A percentile compares a stretch with the other conserved stretches of the same genome.
Conservation (phyloP, 257 asterid genomes). For the Fraxinus pennsylvanica region DNA sequence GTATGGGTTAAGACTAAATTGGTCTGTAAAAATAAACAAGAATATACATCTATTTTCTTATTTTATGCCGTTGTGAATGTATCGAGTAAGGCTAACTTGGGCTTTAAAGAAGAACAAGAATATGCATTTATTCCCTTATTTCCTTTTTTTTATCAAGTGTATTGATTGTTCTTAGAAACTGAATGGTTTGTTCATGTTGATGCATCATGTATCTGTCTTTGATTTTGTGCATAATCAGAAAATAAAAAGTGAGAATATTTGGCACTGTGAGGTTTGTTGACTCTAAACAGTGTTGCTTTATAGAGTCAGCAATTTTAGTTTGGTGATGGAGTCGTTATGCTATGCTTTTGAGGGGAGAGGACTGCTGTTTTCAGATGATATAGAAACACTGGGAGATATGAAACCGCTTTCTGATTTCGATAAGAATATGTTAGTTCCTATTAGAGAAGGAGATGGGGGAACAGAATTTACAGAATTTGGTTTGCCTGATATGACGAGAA, state of each 20-base stretch:
- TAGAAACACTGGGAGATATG: constrained; percentile 21
- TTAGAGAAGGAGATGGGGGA: constrained; percentile 23
- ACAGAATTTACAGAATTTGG: constrained; percentile 17
- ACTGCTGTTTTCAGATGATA: constrained; percentile 28
- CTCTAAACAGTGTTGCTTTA: not conserved
- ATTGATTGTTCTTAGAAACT: not conserved
- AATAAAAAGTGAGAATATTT: not conserved
- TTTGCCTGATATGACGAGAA: constrained; percentile 23
- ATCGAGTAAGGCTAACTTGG: not conserved
- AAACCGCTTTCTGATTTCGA: constrained; percentile 24
- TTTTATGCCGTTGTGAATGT: not conserved
- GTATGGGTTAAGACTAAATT: not conserved
- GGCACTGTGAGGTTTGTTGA: not conserved
- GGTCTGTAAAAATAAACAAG: not conserved
- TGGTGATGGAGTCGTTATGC: constrained; percentile 34
- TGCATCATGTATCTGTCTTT: not conserved
- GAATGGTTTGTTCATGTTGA: not conserved
- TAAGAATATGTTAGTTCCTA: constrained; percentile 15
- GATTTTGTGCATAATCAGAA: not conserved
- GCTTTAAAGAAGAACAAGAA: not conserved
- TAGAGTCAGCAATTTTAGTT: not conserved
- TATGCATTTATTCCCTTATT: not conserved
- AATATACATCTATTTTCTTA: not conserved
- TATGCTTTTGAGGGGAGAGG: constrained; percentile 29
- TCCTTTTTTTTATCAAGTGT: not conserved